Conservation (phyloP, 208 protist species). For the Acanthamoeba healyi region DNA sequence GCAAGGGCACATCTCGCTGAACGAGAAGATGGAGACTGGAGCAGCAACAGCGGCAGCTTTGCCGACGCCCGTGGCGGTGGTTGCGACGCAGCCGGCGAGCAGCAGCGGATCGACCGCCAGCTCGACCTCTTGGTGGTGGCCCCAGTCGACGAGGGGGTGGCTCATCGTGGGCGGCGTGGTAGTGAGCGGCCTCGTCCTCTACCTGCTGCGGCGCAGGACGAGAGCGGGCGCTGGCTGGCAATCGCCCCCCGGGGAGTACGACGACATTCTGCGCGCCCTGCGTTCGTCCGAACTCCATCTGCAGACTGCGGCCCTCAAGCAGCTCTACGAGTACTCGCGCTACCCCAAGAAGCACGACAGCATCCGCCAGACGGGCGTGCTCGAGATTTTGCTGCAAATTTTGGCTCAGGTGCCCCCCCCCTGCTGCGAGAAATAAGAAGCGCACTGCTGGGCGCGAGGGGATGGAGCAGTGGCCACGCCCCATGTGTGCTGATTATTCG, state of each 20-base stretch:
- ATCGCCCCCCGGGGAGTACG: neutral
- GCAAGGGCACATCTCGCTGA: neutral
- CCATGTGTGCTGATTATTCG: too few species aligned
- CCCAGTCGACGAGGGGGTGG: neutral
- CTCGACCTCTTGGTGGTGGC: neutral
- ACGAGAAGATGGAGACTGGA: neutral
- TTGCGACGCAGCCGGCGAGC: neutral
- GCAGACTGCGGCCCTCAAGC: conserved; percentile 23
- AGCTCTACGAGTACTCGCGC: conserved; percentile 55
- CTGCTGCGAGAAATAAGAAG: neutral
- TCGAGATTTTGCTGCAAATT: conserved; percentile 62
- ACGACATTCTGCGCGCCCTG: neutral
- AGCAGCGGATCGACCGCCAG: too few species aligned
- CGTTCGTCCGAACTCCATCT: conserved; percentile 5
- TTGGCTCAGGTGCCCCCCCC: neutral
- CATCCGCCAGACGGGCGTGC: neutral
- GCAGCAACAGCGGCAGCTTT: too few species aligned
- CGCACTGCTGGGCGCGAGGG: too few species aligned
- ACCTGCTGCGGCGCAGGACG: neutral
- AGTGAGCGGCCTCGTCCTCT: neutral
- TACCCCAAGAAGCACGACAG: conserved; percentile 59
- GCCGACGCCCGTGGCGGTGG: too few species aligned
- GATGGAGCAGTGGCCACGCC: too few species aligned
- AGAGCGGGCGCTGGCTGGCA: neutral
- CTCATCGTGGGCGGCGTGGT: neutral